Base-by-base conservation (phyloP, 2,329 filamentous ascomycete genomes). In the Rutstroemia sp. region DNA sequence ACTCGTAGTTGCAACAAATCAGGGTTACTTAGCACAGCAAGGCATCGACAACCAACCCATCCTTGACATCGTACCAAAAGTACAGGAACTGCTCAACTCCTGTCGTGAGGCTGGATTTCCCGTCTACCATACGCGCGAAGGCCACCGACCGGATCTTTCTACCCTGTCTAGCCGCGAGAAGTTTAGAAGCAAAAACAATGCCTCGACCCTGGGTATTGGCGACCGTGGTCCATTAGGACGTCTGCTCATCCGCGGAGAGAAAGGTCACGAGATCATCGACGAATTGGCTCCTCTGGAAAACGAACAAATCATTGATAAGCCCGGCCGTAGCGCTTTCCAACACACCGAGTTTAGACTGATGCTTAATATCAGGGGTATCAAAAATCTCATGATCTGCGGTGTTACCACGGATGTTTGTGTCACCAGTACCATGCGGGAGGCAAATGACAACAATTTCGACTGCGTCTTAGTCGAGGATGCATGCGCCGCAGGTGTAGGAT, bases 191-290 rank as follows among this genome's bases (percentile, higher is more conserved):
- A 71, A 71, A 12, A 78, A 82, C 56, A 81, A 81, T 60, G 61
- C 72, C 4, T 73, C 73, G 0, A 72, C 74, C 7, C 62, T 78
- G n/a, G 76, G 77, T 0, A 82, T 83, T 47, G 70, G 69, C 12
- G 67, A 70, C 76, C 74, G 59, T 14, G 81, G 81, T 0, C 80
- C 80, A 1, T 67, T 83, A 46, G 81, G 82, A 1, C 76, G 77
- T n/a, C 73, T 84, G 2, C 69, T 85, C 4, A 71, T 84, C 23
- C 76, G 81, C 19, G 81, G 82, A 0, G 78, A 83, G 62, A 63
- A 70, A 21, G 82, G 82, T 0, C 80, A 83, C 63, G 80, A 79
- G 48, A 81, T 77, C 30, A 74, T 84, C 17, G 69, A 74, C 7
- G 80, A 71, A 54, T 54, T 71, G 2, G 39, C 49, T 1, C 70